Conservation (phyloP, 2,329 filamentous ascomycete species). For the Pseudocercospora eumusae region DNA sequence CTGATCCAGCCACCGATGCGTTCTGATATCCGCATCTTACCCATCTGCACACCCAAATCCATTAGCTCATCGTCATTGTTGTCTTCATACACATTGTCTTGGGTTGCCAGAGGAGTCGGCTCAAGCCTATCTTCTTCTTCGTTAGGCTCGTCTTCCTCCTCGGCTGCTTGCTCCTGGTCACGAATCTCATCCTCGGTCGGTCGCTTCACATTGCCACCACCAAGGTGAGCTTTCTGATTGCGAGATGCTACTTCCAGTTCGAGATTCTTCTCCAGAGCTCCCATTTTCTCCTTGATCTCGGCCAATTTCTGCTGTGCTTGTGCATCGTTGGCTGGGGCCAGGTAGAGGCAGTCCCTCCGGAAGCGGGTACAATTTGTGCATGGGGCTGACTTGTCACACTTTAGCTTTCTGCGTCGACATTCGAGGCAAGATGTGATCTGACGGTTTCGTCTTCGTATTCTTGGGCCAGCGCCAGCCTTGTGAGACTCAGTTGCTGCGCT, state of each 20-base stretch:
- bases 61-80: constrained; percentile 67
- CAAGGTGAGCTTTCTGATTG: constrained; percentile 29
- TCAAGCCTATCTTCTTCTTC: constrained; percentile 62
- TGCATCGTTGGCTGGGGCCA: constrained; percentile 68
- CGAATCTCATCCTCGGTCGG: constrained; percentile 18
- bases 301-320: constrained; percentile 69
- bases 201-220: constrained; percentile 31
- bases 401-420: constrained; percentile 73
- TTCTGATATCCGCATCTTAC: constrained; percentile 72
- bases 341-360: constrained; percentile 60
- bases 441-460: constrained; percentile 36
- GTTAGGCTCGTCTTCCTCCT: constrained; percentile 54
- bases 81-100: constrained; percentile 69
- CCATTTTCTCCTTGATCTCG: constrained; percentile 78
- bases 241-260: constrained; percentile 65
- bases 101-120: constrained; percentile 61
- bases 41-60: constrained; percentile 71
- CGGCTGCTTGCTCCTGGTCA: constrained; percentile 57
- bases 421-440: constrained; percentile 70
- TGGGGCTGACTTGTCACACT: constrained; percentile 72
- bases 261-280: constrained; percentile 67
- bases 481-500: constrained; percentile 14
- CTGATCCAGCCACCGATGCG: constrained; percentile 71
- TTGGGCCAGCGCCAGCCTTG: constrained; percentile 8
- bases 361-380: constrained; percentile 66